A percentile compares a stretch with the other conserved stretches of the same genome.
Evolutionary conservation across 768 basidiomycete species (phyloP).

Genomic region (Mycena metata): DNA sequence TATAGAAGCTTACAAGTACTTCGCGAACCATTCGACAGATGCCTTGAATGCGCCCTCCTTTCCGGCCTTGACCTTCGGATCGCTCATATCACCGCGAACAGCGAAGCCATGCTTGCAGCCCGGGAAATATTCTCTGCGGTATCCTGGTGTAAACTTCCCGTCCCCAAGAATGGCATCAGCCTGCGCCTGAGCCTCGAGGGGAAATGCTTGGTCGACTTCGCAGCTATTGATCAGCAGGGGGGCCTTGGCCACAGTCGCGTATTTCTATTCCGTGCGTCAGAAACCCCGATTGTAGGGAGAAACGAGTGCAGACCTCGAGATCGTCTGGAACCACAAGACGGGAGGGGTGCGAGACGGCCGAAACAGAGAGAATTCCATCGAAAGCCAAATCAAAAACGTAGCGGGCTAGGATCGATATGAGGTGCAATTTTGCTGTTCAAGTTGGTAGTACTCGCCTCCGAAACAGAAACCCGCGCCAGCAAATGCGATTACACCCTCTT

Average conservation of each 20-base stretch:
- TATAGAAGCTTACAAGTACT: slow-evolving; percentile 32
- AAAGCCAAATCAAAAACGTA: slow-evolving; percentile 62
- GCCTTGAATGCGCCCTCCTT: slow-evolving; percentile 64
- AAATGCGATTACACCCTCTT: slow-evolving; percentile 48
- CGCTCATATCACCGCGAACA: slow-evolving; percentile 43
- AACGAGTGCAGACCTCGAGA: slow-evolving; percentile 16
- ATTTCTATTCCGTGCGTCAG: slow-evolving; percentile 20
- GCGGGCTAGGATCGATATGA: slow-evolving; percentile 43
- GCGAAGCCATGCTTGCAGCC: slow-evolving; percentile 48
- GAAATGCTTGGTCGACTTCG: slow-evolving; percentile 51
- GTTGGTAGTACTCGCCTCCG: slow-evolving; percentile 45
- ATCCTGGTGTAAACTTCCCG: slow-evolving; percentile 49
- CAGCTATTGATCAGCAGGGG: slow-evolving; percentile 64
- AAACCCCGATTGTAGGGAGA: slow-evolving; percentile 7
- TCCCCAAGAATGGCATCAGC: slow-evolving; percentile 53
- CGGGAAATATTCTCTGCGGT: slow-evolving; percentile 45
- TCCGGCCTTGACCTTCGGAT: slow-evolving; percentile 43
- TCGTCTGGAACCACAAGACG: slow-evolving; percentile 32
- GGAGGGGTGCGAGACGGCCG: slow-evolving; percentile 59
- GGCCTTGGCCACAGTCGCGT: slow-evolving; percentile 40
- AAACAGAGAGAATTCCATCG: slow-evolving; percentile 54
- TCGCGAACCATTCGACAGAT: slow-evolving; percentile 56
- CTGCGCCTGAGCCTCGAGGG: slow-evolving; percentile 46
- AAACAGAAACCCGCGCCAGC: slow-evolving; percentile 59
- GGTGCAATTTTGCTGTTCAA: neutral